Evolutionary conservation across 1,284 basidiomycete species (phyloP).

Genomic region (Tremellales sp.): DNA sequence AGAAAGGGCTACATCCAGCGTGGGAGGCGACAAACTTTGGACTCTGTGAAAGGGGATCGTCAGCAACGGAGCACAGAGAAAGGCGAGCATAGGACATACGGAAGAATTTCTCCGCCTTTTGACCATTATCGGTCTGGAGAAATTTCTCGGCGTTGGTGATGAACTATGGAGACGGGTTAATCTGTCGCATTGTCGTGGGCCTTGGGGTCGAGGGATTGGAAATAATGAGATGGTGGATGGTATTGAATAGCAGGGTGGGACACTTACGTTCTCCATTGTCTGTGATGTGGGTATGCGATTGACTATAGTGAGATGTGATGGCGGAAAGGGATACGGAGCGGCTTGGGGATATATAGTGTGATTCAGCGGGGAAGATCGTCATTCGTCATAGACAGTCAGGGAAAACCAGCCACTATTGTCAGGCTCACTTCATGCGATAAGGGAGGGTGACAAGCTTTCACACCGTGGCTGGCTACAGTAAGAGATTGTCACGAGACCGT

Average conservation of each 20-base stretch:
- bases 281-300: background rate
- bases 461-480: no score
- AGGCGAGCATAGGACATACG: constrained; percentile 6
- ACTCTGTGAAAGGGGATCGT: background rate
- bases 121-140: constrained; percentile 25
- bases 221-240: background rate
- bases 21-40: background rate
- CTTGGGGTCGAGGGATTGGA: background rate
- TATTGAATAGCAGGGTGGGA: background rate
- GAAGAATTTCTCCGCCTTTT: constrained; percentile 17
- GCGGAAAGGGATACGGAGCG: no score
- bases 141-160: constrained; percentile 30
- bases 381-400: no score
- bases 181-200: no score
- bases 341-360: no score
- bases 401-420: no score
- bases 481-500: no score
- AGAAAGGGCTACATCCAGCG: background rate
- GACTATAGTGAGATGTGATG: no score
- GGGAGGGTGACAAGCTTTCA: no score
- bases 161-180: constrained; percentile 6
- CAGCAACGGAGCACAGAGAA: background rate
- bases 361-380: no score
- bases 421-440: no score
- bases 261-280: constrained; percentile 3